These are phyloP conservation scores for Dictyostelium purpureum DNA, from an alignment of 78 protist genomes.

Conservation along the genomic window DNA sequence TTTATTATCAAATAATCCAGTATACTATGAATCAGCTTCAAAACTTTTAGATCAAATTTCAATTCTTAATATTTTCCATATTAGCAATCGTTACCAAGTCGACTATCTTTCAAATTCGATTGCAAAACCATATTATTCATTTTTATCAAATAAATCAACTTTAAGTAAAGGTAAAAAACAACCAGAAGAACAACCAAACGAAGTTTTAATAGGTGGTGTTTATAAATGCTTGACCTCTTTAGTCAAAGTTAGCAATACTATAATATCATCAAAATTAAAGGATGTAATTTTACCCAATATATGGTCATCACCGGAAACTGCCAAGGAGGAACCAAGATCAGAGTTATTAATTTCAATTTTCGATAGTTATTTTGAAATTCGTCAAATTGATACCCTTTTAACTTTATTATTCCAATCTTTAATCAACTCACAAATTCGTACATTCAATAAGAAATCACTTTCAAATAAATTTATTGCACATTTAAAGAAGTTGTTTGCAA, in stretches of 20 bases:
- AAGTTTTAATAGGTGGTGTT: neutral
- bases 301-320: neutral
- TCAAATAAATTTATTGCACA: neutral
- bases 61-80: conserved; percentile 17
- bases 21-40: neutral
- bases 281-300: neutral
- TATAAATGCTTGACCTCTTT: conserved; percentile 7
- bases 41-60: conserved; percentile 7
- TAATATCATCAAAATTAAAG: neutral
- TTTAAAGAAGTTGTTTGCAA: neutral
- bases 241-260: conserved; percentile 3
- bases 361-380: conserved; percentile 44
- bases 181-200: neutral
- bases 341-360: conserved; percentile 9
- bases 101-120: neutral
- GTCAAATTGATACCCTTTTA: conserved; percentile 50
- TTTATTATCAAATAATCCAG: neutral
- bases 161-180: neutral
- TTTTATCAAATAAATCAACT: neutral
- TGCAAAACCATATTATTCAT: neutral
- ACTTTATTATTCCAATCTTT: neutral
- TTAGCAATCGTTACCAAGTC: conserved; percentile 1
- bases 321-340: neutral
- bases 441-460: neutral
- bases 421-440: neutral